phyloP scores from a whole-genome alignment of 345 rosid species.

The Sonneratia alba region DNA sequence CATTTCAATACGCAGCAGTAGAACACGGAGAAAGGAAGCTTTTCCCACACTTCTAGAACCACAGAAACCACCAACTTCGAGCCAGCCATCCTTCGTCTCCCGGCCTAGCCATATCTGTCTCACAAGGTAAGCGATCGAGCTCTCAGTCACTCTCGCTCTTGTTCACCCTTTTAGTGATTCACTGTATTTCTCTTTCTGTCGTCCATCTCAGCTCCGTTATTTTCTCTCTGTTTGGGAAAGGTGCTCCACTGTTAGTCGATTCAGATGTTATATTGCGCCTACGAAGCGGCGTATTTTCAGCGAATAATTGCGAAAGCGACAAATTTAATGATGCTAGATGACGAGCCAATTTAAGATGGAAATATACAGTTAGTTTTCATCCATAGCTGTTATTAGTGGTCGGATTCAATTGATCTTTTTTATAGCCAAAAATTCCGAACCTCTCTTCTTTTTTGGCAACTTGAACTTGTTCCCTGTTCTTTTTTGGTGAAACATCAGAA shows the following conservation, averaged over 20 bases:
- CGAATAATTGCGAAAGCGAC: not conserved
- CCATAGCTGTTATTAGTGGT: not conserved
- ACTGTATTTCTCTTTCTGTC: not conserved
- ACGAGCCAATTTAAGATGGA: not conserved
- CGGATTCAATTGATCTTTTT: not conserved
- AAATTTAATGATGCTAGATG: not conserved
- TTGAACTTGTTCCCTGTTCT: not conserved
- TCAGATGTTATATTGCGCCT: not conserved
- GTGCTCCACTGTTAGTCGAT: not conserved
- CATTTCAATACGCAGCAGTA: not conserved
- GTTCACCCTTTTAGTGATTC: not conserved
- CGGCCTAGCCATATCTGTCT: not conserved
- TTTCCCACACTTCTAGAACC: not conserved
- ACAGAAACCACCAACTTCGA: not conserved
- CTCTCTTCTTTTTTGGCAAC: not conserved
- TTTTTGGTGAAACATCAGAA: not conserved
- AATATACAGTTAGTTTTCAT: not conserved
- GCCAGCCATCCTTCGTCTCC: constrained; percentile 4
- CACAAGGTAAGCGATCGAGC: not conserved
- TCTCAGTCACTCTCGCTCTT: not conserved
- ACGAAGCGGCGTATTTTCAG: not conserved
- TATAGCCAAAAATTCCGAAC: not conserved
- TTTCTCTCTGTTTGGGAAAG: not conserved
- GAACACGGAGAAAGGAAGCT: not conserved
- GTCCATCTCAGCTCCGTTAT: not conserved